Evolutionary conservation across 2,329 filamentous ascomycete genomes (phyloP).

Genomic region (Cladophialophora exuberans): DNA sequence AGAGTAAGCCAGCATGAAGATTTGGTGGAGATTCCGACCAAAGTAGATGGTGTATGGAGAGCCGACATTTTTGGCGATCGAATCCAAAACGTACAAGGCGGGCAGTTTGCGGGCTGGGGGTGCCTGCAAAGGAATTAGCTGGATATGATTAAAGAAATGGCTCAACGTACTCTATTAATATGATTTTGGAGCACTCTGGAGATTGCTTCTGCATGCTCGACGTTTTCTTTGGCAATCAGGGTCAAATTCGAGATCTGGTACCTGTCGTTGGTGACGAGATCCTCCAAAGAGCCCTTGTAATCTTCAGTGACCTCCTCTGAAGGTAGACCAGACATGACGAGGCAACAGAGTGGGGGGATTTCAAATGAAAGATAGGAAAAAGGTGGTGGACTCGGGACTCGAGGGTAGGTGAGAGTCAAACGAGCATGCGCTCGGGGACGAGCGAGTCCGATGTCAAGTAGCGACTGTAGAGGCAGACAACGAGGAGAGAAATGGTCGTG

Average conservation of each 20-base stretch:
- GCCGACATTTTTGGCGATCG: conserved; percentile 97
- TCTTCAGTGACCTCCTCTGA: conserved; percentile 91
- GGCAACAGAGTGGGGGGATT: conserved; percentile 32
- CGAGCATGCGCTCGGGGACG: conserved; percentile 15
- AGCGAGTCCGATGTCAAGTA: conserved; percentile 18
- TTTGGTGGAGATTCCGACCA: conserved; percentile 85
- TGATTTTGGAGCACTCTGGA: conserved; percentile 88
- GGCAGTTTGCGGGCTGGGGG: conserved; percentile 87
- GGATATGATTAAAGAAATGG: conserved; percentile 32
- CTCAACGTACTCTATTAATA: conserved; percentile 77
- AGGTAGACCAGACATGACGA: conserved; percentile 64
- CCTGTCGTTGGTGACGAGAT: conserved; percentile 86
- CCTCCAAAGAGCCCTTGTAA: conserved; percentile 90
- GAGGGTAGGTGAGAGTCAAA: conserved; percentile 24
- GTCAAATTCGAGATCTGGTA: conserved; percentile 98
- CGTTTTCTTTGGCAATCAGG: conserved; percentile 96
- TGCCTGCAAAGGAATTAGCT: conserved; percentile 60
- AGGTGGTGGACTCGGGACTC: conserved; percentile 18
- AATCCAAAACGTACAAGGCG: conserved; percentile 96
- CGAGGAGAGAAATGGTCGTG: conserved; percentile 33
- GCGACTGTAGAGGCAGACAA: conserved; percentile 23
- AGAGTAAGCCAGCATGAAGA: conserved; percentile 95
- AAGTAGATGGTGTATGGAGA: conserved; percentile 97
- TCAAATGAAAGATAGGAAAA: conserved; percentile 20
- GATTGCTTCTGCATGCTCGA: conserved; percentile 91